Conservation (phyloP, 2,329 filamentous ascomycete genomes). For the Cercospora canescens region DNA sequence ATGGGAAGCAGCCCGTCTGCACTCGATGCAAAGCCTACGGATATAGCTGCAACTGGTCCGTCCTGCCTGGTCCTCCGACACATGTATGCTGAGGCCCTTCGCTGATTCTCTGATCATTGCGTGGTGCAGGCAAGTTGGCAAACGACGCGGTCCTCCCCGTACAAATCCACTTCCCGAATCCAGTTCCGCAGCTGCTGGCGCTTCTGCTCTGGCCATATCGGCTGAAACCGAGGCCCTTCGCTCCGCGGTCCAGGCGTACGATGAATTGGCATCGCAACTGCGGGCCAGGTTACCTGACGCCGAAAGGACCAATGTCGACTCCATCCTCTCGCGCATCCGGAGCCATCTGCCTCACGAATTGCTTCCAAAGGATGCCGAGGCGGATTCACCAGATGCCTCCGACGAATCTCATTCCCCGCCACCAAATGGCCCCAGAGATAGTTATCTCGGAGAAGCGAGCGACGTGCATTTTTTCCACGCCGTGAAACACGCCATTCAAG, state of each 20-base stretch:
- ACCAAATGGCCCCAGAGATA: background rate
- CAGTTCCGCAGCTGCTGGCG: background rate
- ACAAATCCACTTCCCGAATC: background rate
- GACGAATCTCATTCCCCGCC: background rate
- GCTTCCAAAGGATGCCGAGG: background rate
- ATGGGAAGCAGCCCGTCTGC: conserved; percentile 14
- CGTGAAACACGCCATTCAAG: conserved; percentile 4
- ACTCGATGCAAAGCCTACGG: conserved; percentile 17
- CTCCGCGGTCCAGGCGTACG: conserved; percentile 13
- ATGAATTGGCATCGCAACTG: conserved; percentile 7
- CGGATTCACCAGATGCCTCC: background rate
- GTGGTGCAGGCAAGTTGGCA: conserved; percentile 5
- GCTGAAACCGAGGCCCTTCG: background rate
- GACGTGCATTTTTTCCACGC: conserved; percentile 11
- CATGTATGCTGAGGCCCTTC: background rate
- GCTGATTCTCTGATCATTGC: background rate
- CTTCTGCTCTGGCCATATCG: background rate
- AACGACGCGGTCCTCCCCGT: conserved; percentile 12
- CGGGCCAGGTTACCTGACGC: background rate
- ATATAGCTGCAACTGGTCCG: conserved; percentile 15
- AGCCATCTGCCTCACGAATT: conserved; percentile 7
- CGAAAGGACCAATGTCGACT: conserved; percentile 3
- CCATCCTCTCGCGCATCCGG: conserved; percentile 5
- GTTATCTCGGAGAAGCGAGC: conserved; percentile 11
- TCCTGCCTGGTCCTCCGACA: background rate